Conservation (phyloP, 345 rosid species). For the Erucastrum elatum region DNA sequence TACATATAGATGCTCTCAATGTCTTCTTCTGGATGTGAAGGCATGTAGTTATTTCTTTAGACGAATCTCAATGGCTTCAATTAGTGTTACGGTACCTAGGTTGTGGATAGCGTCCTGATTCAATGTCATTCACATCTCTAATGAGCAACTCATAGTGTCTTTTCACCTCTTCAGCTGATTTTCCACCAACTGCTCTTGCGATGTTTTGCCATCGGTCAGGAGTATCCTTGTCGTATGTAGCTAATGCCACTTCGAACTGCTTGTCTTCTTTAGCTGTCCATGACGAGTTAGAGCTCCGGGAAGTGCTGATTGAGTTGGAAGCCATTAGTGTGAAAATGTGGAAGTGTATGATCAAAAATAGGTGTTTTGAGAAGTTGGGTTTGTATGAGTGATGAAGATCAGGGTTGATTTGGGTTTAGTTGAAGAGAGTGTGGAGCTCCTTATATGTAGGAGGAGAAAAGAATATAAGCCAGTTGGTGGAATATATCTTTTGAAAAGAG, state of each 20-base stretch:
- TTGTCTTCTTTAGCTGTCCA: constrained; percentile 80
- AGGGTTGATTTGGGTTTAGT: constrained; percentile 19
- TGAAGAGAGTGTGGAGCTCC: constrained; percentile 32
- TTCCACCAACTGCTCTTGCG: constrained; percentile 76
- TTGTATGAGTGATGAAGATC: constrained; percentile 19
- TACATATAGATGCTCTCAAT: constrained; percentile 1
- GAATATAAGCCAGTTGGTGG: constrained; percentile 34
- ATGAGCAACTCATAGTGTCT: constrained; percentile 70
- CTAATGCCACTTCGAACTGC: constrained; percentile 73
- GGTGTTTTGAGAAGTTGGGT: constrained; percentile 2
- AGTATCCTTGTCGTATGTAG: constrained; percentile 71
- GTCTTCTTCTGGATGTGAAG: constrained; percentile 16
- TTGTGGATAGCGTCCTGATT: constrained; percentile 71
- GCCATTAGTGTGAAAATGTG: constrained; percentile 27
- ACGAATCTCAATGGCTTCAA: constrained; percentile 20
- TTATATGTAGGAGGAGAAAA: constrained; percentile 33
- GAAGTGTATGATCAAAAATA: not conserved
- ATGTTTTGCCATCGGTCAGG: constrained; percentile 93
- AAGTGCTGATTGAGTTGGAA: constrained; percentile 35
- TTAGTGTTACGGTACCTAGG: constrained; percentile 54
- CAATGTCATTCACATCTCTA: constrained; percentile 76
- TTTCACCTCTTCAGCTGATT: constrained; percentile 75
- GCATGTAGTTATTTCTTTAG: not conserved
- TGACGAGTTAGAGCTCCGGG: constrained; percentile 27
- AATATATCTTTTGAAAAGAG: constrained; percentile 34